Base-by-base conservation (phyloP, 169 alveolate genomes). In the Amoebophrya sp. region DNA sequence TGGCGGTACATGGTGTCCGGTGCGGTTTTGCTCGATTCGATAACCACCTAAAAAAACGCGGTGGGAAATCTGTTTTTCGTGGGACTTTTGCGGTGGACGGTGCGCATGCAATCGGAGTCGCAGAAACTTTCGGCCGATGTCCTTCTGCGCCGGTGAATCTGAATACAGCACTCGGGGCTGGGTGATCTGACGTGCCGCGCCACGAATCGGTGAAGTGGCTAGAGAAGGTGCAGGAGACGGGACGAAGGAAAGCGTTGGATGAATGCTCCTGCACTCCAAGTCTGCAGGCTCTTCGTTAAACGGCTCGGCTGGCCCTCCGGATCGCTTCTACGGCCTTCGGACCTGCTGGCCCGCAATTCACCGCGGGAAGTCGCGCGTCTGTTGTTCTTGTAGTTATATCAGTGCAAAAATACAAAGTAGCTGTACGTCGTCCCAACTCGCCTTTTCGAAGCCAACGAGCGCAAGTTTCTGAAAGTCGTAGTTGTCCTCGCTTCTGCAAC, bases 1-100 rank as follows among this genome's bases (percentile, higher is more conserved):
- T 58, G 45, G 45, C 90, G 40, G 58, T 88, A 88, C 90, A 88
- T 88, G n/a, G 20, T 41, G n/a, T 16, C 20, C 67, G 67, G 18
- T 18, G 67, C 18, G 18, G 18, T 45, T 45, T 45, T 10, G 67
- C 67, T 45, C 18, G 18, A 15, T 45, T 45, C 67, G 18, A 45
- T 45, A 15, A 10, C 67, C 18, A 18, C 10, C 67, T 45, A 45
- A 45, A 18, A 45, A 45, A 18, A 45, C 18, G 67, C n/a, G 10
- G 18, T 45, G 18, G 18, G 18, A 45, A 45, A 15, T 18, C n/a
- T 10, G 67, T 10, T 45, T 15, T 18, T 45, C 10, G n/a, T 45
- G 67, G 67, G 10, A 45, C n/a, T 45, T 45, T 10, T 45, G 67
- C 10, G 18, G 18, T n/a, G 18, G n/a, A 45, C 67, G 67, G 67